Evolutionary conservation across 805 yeast genomes (phyloP).

Genomic region (Hanseniaspora pseudoguilliermondii): DNA sequence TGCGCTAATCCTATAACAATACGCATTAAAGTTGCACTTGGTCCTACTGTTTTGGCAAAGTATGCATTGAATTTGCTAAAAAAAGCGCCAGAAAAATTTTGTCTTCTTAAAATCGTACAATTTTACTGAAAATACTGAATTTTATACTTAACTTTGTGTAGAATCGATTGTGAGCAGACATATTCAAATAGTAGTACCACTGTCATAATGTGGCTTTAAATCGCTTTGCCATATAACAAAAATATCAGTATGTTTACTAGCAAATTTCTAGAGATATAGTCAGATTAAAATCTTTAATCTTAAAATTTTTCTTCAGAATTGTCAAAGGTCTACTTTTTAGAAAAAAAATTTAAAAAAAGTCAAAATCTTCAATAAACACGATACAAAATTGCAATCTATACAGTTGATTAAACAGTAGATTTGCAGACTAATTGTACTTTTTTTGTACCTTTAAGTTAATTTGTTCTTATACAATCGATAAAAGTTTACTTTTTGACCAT

Average conservation of each 20-base stretch:
- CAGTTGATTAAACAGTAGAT: neutral
- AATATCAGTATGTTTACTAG: neutral
- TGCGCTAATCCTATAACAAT: neutral
- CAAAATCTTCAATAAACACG: neutral
- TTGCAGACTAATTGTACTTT: neutral
- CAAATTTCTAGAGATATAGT: neutral
- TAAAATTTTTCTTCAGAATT: neutral
- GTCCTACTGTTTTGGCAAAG: too few relatives aligned
- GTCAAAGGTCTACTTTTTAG: neutral
- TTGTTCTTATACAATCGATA: neutral
- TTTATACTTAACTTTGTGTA: too few relatives aligned
- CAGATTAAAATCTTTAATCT: neutral
- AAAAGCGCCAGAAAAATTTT: neutral
- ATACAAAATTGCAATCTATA: neutral
- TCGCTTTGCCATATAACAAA: too few relatives aligned
- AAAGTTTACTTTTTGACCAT: neutral
- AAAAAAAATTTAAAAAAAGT: neutral
- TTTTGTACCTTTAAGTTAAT: neutral
- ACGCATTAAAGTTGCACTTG: neutral
- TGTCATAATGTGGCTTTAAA: too few relatives aligned
- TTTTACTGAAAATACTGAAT: neutral
- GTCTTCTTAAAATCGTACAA: neutral
- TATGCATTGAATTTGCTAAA: neutral
- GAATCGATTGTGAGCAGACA: too few relatives aligned
- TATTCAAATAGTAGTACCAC: too few relatives aligned